Conservation (phyloP, 2,329 filamentous ascomycete genomes). For the Botrytis medusae region DNA sequence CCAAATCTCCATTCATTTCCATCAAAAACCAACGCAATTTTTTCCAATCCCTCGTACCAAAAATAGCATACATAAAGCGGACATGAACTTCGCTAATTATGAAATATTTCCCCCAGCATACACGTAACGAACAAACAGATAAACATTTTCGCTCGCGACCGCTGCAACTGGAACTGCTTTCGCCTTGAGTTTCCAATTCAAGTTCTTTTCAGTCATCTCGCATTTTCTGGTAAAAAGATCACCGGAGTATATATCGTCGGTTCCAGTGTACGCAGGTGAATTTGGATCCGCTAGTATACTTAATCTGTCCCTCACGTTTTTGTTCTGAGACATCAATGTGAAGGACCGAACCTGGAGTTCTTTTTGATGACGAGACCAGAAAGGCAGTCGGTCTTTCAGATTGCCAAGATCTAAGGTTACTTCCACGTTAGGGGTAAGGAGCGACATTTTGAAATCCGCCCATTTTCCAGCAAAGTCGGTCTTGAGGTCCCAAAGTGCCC, state of each 20-base stretch:
- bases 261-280: neutral
- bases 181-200: neutral
- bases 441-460: neutral
- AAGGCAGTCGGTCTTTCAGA: neutral
- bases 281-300: neutral
- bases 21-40: neutral
- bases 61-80: neutral
- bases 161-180: neutral
- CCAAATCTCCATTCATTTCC: neutral
- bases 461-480: neutral
- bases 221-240: neutral
- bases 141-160: neutral
- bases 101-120: neutral
- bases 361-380: neutral
- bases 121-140: neutral
- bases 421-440: neutral
- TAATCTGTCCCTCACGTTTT: neutral
- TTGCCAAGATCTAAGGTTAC: neutral
- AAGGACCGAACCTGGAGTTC: neutral
- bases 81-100: neutral
- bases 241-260: neutral
- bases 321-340: neutral
- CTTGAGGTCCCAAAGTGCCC: neutral
- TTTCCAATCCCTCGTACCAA: neutral
- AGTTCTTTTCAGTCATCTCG: neutral